Percentiles rank a stretch among this genome's conserved stretches.
phyloP scores from a whole-genome alignment of 176 grass and related monocot species.

The Secale cereale region DNA sequence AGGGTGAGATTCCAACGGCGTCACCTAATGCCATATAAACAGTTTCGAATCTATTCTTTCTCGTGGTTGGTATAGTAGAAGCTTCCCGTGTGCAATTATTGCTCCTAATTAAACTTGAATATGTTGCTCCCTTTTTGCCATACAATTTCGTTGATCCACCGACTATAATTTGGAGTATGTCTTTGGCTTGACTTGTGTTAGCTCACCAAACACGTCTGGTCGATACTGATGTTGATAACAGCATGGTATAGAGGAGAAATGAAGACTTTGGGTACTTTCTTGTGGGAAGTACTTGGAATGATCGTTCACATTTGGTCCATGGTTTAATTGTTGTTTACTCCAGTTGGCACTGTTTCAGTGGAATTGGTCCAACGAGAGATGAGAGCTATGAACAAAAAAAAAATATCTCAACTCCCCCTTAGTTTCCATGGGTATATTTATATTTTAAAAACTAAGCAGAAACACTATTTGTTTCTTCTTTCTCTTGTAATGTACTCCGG shows the following conservation, averaged over 20 bases:
- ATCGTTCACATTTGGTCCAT: not conserved
- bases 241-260: not conserved
- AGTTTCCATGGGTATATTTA: not conserved
- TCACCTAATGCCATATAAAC: not conserved
- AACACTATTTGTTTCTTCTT: no score
- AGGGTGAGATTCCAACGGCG: constrained; percentile 1
- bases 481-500: no score
- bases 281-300: not conserved
- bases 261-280: not conserved
- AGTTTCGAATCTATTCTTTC: constrained; percentile 18
- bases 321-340: not conserved
- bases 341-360: not conserved
- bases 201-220: constrained; percentile 28
- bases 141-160: not conserved
- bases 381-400: not conserved
- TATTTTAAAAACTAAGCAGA: not conserved
- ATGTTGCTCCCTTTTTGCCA: not conserved
- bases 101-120: not conserved
- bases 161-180: not conserved
- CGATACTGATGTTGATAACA: not conserved
- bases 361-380: not conserved
- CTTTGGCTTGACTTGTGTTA: constrained; percentile 29
- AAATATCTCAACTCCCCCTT: not conserved
- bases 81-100: constrained; percentile 29
- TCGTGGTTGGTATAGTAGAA: constrained; percentile 22